phyloP scores from a whole-genome alignment of 1,284 basidiomycete species.

The Athelia sp. region DNA sequence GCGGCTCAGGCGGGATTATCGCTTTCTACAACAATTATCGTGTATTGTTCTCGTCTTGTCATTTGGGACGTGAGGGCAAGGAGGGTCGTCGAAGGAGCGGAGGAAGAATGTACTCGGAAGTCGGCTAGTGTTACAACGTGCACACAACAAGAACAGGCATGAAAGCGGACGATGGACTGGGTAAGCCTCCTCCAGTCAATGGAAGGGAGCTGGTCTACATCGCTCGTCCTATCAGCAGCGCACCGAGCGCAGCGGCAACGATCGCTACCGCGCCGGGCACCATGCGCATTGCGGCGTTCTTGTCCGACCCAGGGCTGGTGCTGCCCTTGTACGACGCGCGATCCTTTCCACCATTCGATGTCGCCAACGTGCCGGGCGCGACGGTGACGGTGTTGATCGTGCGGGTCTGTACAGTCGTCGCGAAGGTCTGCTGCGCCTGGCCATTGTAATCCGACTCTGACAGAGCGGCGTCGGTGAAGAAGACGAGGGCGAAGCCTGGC shows the following conservation, averaged over 20 bases:
- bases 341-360: conserved; percentile 25
- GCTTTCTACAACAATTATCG: too few relatives aligned
- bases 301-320: not conserved
- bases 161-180: too few relatives aligned
- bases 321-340: not conserved
- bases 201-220: not conserved
- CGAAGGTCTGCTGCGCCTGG: conserved; percentile 30
- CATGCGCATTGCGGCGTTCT: not conserved
- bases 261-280: not conserved
- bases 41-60: too few relatives aligned
- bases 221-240: not conserved
- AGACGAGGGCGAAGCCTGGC: conserved; percentile 52
- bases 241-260: not conserved
- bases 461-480: conserved; percentile 36
- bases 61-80: too few relatives aligned
- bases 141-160: too few relatives aligned
- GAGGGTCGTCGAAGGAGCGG: too few relatives aligned
- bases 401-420: conserved; percentile 32
- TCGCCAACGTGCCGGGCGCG: conserved; percentile 19
- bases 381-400: conserved; percentile 28
- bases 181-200: too few relatives aligned
- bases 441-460: conserved; percentile 28
- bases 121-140: too few relatives aligned
- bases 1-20: too few relatives aligned
- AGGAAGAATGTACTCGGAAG: too few relatives aligned